Evolutionary conservation across 2,329 filamentous ascomycete species (phyloP).

Genomic region (Colletotrichum sidae): DNA sequence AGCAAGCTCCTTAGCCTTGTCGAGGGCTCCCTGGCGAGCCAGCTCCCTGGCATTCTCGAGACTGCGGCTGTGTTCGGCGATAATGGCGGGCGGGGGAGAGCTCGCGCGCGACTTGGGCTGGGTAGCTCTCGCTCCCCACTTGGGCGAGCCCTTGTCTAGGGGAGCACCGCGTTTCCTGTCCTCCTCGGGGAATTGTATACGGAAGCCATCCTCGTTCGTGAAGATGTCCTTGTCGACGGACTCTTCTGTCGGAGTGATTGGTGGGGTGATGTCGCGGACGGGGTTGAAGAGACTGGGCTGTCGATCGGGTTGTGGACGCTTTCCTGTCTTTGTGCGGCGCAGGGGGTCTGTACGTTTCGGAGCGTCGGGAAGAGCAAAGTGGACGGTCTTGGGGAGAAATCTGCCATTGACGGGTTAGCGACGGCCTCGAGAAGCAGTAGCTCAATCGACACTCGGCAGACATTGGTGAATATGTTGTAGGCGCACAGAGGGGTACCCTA

Average conservation of each 20-base stretch:
- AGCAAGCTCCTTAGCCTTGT: constrained; percentile 69
- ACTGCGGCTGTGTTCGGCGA: constrained; percentile 75
- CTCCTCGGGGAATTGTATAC: constrained; percentile 64
- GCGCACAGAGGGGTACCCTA: constrained; percentile 10
- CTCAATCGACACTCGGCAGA: background rate
- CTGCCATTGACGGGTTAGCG: constrained; percentile 56
- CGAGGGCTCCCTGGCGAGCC: constrained; percentile 65
- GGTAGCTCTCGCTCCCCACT: constrained; percentile 80
- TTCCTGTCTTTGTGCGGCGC: constrained; percentile 40
- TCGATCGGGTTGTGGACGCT: constrained; percentile 43
- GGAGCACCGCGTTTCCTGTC: constrained; percentile 69
- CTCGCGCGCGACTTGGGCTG: constrained; percentile 83
- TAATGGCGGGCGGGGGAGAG: constrained; percentile 79
- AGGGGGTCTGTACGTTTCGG: constrained; percentile 51
- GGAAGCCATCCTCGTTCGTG: constrained; percentile 67
- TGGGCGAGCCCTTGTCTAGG: constrained; percentile 79
- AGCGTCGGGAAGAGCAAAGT: constrained; percentile 78
- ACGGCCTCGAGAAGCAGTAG: background rate
- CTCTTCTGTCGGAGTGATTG: constrained; percentile 66
- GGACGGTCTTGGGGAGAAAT: constrained; percentile 91
- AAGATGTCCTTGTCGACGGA: constrained; percentile 60
- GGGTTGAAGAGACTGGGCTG: constrained; percentile 66
- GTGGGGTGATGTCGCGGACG: constrained; percentile 62
- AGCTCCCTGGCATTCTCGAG: constrained; percentile 69
- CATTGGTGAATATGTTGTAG: background rate